A percentile compares a stretch with the other conserved stretches of the same genome.
phyloP scores from a whole-genome alignment of 1,284 basidiomycete species.

The Malassezia equina region DNA sequence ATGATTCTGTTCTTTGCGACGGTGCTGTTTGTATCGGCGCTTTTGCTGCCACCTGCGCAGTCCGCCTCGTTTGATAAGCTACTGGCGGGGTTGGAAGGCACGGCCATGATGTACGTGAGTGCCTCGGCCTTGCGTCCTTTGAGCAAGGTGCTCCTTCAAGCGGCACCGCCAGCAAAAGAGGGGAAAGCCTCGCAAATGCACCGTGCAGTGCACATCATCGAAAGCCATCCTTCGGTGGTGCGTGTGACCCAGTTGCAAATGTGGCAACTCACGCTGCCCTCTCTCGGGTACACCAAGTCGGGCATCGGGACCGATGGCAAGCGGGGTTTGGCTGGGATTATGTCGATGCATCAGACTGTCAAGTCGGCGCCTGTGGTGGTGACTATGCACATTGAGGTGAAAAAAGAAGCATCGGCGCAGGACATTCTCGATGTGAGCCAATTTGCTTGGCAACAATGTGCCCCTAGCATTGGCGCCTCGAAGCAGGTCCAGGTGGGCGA shows the following conservation, averaged over 20 bases:
- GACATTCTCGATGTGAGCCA: constrained; percentile 38
- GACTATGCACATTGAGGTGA: constrained; percentile 29
- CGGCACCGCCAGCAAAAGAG: constrained; percentile 21
- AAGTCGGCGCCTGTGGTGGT: constrained; percentile 37
- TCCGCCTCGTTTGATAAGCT: constrained; percentile 45
- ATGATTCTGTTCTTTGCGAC: constrained; percentile 42
- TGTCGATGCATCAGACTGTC: constrained; percentile 21
- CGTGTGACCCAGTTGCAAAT: constrained; percentile 31
- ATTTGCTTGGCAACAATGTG: constrained; percentile 37
- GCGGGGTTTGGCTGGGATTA: constrained; percentile 21
- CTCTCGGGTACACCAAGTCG: constrained; percentile 22
- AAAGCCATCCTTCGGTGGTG: constrained; percentile 33
- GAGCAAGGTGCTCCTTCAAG: constrained; percentile 41
- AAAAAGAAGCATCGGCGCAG: constrained; percentile 23
- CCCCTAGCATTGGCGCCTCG: constrained; percentile 32
- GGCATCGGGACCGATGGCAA: constrained; percentile 16
- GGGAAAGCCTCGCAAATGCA: constrained; percentile 24
- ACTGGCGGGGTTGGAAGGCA: constrained; percentile 39
- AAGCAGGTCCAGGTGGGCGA: constrained; percentile 33
- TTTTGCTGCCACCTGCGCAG: constrained; percentile 36
- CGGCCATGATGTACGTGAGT: constrained; percentile 40
- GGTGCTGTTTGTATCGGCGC: constrained; percentile 26
- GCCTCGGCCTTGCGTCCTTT: constrained; percentile 36
- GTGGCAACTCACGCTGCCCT: constrained; percentile 44
- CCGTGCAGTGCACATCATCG: constrained; percentile 23